phyloP scores from a whole-genome alignment of 2,329 filamentous ascomycete species.

The Apiospora sp. region DNA sequence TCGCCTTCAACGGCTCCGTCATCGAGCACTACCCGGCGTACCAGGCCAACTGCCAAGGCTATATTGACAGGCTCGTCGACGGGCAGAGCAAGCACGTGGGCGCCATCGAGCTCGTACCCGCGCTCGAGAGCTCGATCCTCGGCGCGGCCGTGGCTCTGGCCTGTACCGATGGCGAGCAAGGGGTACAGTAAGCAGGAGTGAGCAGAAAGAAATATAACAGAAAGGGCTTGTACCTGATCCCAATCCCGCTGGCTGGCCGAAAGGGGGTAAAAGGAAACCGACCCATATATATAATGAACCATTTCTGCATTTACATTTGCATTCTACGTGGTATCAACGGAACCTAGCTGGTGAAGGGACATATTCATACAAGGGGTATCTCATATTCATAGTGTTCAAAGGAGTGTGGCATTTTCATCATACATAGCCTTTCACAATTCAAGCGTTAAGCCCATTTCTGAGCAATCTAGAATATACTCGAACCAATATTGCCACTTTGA shows the following conservation, averaged over 20 bases:
- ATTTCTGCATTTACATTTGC: slow-evolving; percentile 29
- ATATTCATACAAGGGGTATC: background rate
- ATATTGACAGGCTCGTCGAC: slow-evolving; percentile 66
- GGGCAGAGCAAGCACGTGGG: slow-evolving; percentile 44
- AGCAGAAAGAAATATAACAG: too few species aligned
- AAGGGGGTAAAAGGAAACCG: too few species aligned
- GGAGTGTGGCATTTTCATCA: slow-evolving; percentile 12
- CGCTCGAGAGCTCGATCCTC: slow-evolving; percentile 77
- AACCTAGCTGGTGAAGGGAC: background rate
- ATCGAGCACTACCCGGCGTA: slow-evolving; percentile 82
- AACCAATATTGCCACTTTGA: background rate
- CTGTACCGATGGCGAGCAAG: slow-evolving; percentile 38
- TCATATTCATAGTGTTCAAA: background rate
- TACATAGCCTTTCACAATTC: background rate
- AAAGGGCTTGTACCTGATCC: background rate
- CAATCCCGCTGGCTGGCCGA: background rate
- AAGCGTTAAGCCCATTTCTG: background rate
- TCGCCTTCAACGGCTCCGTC: slow-evolving; percentile 83
- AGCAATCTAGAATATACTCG: background rate
- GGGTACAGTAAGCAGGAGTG: background rate
- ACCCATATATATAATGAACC: slow-evolving; percentile 5
- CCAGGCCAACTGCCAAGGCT: slow-evolving; percentile 65
- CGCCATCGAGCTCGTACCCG: slow-evolving; percentile 69
- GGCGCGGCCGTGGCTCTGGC: slow-evolving; percentile 78
- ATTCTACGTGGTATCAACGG: background rate